Evolutionary conservation across 139 green algal species (phyloP).

Genomic region (Pleodorina starrii): DNA sequence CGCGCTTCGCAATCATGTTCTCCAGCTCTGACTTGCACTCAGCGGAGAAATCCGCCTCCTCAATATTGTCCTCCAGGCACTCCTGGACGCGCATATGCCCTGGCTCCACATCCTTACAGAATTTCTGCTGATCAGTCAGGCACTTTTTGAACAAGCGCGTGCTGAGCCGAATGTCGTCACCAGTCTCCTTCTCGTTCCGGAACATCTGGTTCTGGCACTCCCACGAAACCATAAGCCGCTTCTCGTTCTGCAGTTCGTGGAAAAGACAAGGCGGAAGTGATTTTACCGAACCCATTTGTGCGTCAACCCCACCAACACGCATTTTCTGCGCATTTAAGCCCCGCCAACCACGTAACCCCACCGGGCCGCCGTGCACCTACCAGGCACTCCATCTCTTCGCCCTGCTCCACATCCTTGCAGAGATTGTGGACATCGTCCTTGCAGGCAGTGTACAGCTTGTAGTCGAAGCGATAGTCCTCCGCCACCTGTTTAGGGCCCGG

Average conservation of each 20-base stretch:
- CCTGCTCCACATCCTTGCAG: constrained; percentile 75
- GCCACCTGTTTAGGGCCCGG: constrained; percentile 60
- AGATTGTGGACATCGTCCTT: constrained; percentile 64
- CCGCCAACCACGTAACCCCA: not conserved
- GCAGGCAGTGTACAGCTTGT: constrained; percentile 73
- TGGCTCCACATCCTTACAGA: constrained; percentile 80
- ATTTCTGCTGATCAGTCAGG: constrained; percentile 78
- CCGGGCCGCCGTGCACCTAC: too few species aligned
- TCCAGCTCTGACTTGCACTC: constrained; percentile 82
- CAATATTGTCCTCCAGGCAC: constrained; percentile 83
- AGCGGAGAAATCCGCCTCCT: constrained; percentile 68
- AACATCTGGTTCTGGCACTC: constrained; percentile 87
- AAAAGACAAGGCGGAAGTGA: not conserved
- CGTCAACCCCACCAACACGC: not conserved
- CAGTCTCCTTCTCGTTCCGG: constrained; percentile 82
- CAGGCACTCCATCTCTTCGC: constrained; percentile 80
- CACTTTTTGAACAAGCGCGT: constrained; percentile 78
- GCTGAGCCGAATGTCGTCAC: constrained; percentile 85
- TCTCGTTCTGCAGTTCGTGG: constrained; percentile 61
- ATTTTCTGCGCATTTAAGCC: too few species aligned
- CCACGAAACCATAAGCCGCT: constrained; percentile 69
- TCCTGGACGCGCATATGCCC: constrained; percentile 77
- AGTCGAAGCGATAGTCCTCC: constrained; percentile 80
- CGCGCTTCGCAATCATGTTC: constrained; percentile 71
- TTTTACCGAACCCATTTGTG: not conserved